A percentile compares a stretch with the other conserved stretches of the same genome.
Conservation (phyloP, 768 basidiomycete species). For the Hericium alpestre region DNA sequence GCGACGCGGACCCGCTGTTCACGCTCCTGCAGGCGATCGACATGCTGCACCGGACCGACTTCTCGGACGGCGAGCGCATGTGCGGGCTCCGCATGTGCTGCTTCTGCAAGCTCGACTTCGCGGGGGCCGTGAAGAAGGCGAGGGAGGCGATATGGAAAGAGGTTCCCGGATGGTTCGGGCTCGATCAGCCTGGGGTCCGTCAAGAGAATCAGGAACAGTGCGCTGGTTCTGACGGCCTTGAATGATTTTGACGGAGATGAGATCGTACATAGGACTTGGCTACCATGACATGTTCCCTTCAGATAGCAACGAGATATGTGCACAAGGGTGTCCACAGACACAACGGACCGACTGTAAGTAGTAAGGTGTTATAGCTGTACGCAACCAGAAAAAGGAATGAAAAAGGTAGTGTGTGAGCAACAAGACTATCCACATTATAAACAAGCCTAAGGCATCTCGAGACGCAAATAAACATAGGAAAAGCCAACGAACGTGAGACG, state of each 20-base stretch:
- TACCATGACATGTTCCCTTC: too few relatives aligned
- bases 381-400: neutral
- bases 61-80: conserved; percentile 48
- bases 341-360: too few relatives aligned
- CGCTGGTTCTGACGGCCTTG: too few relatives aligned
- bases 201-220: neutral
- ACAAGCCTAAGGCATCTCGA: neutral
- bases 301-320: neutral
- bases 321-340: neutral
- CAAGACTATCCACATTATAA: neutral
- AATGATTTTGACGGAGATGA: too few relatives aligned
- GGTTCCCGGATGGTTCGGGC: conserved; percentile 57
- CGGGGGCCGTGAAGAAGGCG: conserved; percentile 29
- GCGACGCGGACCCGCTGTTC: conserved; percentile 66
- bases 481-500: too few relatives aligned
- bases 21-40: conserved; percentile 59
- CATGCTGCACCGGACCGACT: conserved; percentile 64
- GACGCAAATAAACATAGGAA: neutral
- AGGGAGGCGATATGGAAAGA: conserved; percentile 51
- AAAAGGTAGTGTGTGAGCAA: too few relatives aligned
- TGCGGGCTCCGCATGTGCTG: conserved; percentile 43
- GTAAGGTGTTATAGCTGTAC: neutral
- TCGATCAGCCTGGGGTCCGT: conserved; percentile 13
- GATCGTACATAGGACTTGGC: too few relatives aligned
- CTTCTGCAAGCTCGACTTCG: conserved; percentile 40